phyloP scores from a whole-genome alignment of 1,284 basidiomycete species.

The Leccinum huronense region DNA sequence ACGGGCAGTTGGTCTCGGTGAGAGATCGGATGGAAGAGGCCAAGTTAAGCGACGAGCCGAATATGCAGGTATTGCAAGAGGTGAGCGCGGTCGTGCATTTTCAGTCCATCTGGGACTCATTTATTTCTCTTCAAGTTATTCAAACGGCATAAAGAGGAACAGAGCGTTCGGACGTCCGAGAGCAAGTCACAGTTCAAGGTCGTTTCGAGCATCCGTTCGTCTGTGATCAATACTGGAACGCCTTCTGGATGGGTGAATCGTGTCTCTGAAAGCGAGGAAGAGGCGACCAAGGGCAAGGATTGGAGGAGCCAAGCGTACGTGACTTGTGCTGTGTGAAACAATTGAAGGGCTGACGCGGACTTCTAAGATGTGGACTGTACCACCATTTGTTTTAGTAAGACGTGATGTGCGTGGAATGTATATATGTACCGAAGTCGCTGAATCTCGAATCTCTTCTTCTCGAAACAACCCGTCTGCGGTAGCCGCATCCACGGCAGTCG shows the following conservation, averaged over 20 bases:
- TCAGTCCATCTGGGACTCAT: not conserved
- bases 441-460: no score
- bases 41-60: slow-evolving; percentile 51
- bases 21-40: slow-evolving; percentile 74
- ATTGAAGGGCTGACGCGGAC: slow-evolving; percentile 6
- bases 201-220: slow-evolving; percentile 61
- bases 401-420: not conserved
- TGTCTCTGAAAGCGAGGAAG: slow-evolving; percentile 56
- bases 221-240: slow-evolving; percentile 62
- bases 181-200: slow-evolving; percentile 71
- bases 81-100: slow-evolving; percentile 35
- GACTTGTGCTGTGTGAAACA: not conserved
- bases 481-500: not conserved
- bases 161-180: slow-evolving; percentile 39
- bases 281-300: slow-evolving; percentile 48
- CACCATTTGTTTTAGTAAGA: not conserved
- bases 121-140: slow-evolving; percentile 45
- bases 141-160: slow-evolving; percentile 57
- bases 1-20: slow-evolving; percentile 83
- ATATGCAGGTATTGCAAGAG: slow-evolving; percentile 65
- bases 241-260: slow-evolving; percentile 72
- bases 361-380: slow-evolving; percentile 11
- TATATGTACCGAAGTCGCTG: not conserved
- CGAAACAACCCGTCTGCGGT: not conserved
- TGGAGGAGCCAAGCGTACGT: slow-evolving; percentile 70